A percentile compares a stretch with the other conserved stretches of the same genome.
Evolutionary conservation across 176 grass and related monocot species (phyloP).

Genomic region (Oryza rufipogon): DNA sequence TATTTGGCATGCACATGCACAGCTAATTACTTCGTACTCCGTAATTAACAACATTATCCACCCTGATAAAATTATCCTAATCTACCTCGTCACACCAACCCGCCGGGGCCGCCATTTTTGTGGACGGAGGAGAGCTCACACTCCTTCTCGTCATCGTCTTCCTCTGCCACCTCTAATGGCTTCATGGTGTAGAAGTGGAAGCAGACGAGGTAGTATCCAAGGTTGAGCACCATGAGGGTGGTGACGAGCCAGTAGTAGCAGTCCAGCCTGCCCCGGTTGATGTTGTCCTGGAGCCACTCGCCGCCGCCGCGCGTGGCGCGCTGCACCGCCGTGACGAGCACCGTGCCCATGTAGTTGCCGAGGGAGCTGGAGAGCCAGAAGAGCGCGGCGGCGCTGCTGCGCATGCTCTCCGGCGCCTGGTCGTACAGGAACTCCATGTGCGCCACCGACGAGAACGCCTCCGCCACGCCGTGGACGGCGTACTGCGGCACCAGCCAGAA

Average conservation of each 20-base stretch:
- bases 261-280: constrained; percentile 74
- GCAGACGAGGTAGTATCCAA: constrained; percentile 61
- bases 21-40: not conserved
- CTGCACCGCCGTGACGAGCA: constrained; percentile 73
- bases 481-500: constrained; percentile 89
- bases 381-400: constrained; percentile 71
- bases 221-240: constrained; percentile 63
- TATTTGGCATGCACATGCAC: constrained; percentile 19
- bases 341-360: constrained; percentile 74
- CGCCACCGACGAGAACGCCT: constrained; percentile 61
- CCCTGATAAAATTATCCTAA: not conserved
- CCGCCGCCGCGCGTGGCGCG: constrained; percentile 49
- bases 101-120: constrained; percentile 3
- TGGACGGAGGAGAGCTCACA: constrained; percentile 37
- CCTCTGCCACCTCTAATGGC: constrained; percentile 41
- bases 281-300: constrained; percentile 91
- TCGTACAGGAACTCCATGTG: constrained; percentile 91
- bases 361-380: constrained; percentile 70
- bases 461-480: constrained; percentile 70
- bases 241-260: constrained; percentile 85
- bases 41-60: not conserved
- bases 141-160: not conserved
- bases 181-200: constrained; percentile 76
- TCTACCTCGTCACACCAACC: constrained; percentile 5
- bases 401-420: constrained; percentile 90